Percentiles rank a stretch among this genome's conserved stretches.
phyloP scores from a whole-genome alignment of 805 yeast species.

The Candida suzukii region DNA sequence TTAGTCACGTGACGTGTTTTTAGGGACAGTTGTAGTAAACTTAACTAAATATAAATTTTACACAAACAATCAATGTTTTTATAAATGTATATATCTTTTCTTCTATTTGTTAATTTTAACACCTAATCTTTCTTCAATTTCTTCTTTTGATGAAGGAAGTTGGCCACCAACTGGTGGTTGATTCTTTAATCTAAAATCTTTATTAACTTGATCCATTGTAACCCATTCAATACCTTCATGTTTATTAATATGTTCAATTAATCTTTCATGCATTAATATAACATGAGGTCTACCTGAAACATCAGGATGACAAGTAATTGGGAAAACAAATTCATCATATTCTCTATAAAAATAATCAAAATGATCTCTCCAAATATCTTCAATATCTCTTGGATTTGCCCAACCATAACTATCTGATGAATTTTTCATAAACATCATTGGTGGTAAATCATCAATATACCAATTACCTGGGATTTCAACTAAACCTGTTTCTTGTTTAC shows the following conservation, averaged over 20 bases:
- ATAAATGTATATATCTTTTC: not conserved
- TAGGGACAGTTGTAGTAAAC: no score
- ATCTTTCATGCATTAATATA: slow-evolving; percentile 28
- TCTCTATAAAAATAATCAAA: slow-evolving; percentile 31
- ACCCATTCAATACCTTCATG: slow-evolving; percentile 34
- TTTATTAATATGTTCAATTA: slow-evolving; percentile 27
- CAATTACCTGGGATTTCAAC: slow-evolving; percentile 32
- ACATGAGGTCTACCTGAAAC: slow-evolving; percentile 31
- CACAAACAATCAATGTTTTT: no score
- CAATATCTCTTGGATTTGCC: slow-evolving; percentile 29
- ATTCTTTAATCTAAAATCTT: slow-evolving; percentile 23
- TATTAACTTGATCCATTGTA: slow-evolving; percentile 29
- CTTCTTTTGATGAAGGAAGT: slow-evolving; percentile 15
- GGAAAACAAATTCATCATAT: slow-evolving; percentile 30
- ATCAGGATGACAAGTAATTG: slow-evolving; percentile 31
- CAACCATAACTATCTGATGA: slow-evolving; percentile 26
- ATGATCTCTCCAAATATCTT: slow-evolving; percentile 32
- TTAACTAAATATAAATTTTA: no score
- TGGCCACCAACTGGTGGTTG: slow-evolving; percentile 22
- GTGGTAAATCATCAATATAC: slow-evolving; percentile 32
- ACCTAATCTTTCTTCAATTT: slow-evolving; percentile 4
- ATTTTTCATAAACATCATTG: slow-evolving; percentile 31
- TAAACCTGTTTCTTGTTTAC: slow-evolving; percentile 24
- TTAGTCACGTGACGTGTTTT: no score
- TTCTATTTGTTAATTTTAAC: not conserved